Conservation (phyloP, 129 eudicot species). For the Flaveria bidentis region DNA sequence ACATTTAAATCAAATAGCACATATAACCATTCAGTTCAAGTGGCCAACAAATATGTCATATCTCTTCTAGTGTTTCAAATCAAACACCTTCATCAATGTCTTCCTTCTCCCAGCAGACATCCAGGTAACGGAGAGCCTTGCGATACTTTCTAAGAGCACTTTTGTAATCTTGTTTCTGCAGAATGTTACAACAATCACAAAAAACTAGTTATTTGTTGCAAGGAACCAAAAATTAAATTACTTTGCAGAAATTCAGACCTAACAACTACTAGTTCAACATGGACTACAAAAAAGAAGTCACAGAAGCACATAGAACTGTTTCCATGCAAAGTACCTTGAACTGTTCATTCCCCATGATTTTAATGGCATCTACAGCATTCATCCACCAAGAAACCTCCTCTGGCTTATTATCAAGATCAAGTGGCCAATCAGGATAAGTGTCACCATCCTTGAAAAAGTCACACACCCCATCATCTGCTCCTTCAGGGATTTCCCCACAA, state of each 20-base stretch:
- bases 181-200: background rate
- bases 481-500: conserved; percentile 94
- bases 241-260: conserved; percentile 19
- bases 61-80: conserved; percentile 2
- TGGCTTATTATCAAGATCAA: conserved; percentile 69
- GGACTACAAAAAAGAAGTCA: conserved; percentile 1
- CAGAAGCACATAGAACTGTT: background rate
- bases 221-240: background rate
- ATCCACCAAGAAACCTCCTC: conserved; percentile 79
- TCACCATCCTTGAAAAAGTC: conserved; percentile 94
- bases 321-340: conserved; percentile 61
- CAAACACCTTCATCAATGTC: conserved; percentile 76
- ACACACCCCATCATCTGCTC: conserved; percentile 76
- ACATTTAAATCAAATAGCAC: conserved; percentile 20
- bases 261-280: conserved; percentile 6
- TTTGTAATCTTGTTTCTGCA: conserved; percentile 82
- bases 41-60: background rate
- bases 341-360: conserved; percentile 71
- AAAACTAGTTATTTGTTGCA: conserved; percentile 19
- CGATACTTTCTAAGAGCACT: conserved; percentile 85
- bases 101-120: conserved; percentile 83
- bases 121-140: conserved; percentile 79
- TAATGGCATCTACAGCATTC: conserved; percentile 60
- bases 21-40: conserved; percentile 5
- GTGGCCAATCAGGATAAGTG: conserved; percentile 89